Conservation (phyloP, 768 basidiomycete species). For the Boletus sp. region DNA sequence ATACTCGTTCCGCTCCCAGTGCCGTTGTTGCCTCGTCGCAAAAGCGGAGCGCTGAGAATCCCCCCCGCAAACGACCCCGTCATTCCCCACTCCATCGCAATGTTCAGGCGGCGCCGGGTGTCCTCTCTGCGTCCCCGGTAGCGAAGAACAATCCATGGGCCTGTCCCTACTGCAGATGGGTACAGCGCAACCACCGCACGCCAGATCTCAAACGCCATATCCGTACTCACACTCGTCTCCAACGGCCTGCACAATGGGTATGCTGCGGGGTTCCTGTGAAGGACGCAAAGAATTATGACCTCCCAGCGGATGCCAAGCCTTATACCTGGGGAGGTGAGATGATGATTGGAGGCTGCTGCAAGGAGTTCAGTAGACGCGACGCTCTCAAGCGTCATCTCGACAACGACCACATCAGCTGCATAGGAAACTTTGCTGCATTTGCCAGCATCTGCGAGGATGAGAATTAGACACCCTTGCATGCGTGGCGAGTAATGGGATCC, state of each 20-base stretch:
- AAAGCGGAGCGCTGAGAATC: constrained; percentile 3
- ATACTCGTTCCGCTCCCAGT: constrained; percentile 1
- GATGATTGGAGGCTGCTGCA: constrained; percentile 39
- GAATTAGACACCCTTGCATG: constrained; percentile 3
- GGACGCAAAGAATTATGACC: constrained; percentile 20
- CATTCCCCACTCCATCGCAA: constrained; percentile 44
- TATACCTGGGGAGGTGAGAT: constrained; percentile 27
- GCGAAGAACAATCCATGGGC: constrained; percentile 35
- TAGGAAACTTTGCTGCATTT: constrained; percentile 32
- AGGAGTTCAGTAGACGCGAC: constrained; percentile 37
- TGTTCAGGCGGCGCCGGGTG: constrained; percentile 35
- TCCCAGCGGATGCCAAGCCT: constrained; percentile 22
- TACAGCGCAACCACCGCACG: constrained; percentile 46
- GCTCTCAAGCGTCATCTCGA: constrained; percentile 41
- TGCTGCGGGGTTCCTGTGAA: constrained; percentile 35
- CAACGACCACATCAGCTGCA: constrained; percentile 33
- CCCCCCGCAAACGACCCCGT: constrained; percentile 28
- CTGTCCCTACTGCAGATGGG: constrained; percentile 48
- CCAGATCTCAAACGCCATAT: constrained; percentile 62
- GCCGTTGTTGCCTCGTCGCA: background rate
- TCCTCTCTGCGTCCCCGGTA: constrained; percentile 9
- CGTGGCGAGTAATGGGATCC: constrained; percentile 3
- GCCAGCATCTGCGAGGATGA: constrained; percentile 28
- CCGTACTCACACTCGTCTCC: constrained; percentile 44
- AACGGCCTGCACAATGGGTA: constrained; percentile 36